These are phyloP conservation scores for Torulaspora globosa DNA, from an alignment of 1,139 yeast species.

Conservation along the genomic window DNA sequence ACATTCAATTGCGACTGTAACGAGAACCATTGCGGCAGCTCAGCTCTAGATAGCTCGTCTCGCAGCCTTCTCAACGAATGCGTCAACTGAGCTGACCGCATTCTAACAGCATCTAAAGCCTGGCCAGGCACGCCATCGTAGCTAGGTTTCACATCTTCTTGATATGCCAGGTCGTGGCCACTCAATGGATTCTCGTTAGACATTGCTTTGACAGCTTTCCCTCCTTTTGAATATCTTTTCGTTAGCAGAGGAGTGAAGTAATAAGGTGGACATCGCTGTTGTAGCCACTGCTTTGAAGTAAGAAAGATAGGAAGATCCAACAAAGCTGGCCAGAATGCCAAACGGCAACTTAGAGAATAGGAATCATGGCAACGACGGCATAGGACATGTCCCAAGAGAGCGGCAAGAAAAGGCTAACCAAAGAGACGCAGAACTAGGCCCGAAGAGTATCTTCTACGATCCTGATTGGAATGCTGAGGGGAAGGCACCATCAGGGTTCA, in stretches of 20 bases:
- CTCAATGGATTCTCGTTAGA: constrained; percentile 8
- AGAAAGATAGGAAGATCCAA: background rate
- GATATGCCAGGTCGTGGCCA: constrained; percentile 14
- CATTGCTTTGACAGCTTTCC: constrained; percentile 3
- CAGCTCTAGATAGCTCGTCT: constrained; percentile 41
- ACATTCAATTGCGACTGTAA: constrained; percentile 81
- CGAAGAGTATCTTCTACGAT: constrained; percentile 41
- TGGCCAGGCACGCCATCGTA: constrained; percentile 51
- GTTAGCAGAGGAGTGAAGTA: background rate
- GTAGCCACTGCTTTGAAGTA: background rate
- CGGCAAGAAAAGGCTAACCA: background rate
- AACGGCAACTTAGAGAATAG: background rate
- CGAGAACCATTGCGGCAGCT: constrained; percentile 41
- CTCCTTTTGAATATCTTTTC: background rate
- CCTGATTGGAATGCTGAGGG: constrained; percentile 45
- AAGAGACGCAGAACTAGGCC: constrained; percentile 25
- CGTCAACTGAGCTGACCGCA: constrained; percentile 53
- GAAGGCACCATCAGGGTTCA: constrained; percentile 32
- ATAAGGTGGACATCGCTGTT: background rate
- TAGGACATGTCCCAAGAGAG: background rate
- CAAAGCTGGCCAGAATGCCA: background rate
- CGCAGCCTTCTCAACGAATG: constrained; percentile 46
- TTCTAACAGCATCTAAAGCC: constrained; percentile 56
- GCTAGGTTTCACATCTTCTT: constrained; percentile 26
- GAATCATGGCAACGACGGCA: background rate